Conservation (phyloP, 352 stramenopile species). For the Phytopythium chamaehyphon region DNA sequence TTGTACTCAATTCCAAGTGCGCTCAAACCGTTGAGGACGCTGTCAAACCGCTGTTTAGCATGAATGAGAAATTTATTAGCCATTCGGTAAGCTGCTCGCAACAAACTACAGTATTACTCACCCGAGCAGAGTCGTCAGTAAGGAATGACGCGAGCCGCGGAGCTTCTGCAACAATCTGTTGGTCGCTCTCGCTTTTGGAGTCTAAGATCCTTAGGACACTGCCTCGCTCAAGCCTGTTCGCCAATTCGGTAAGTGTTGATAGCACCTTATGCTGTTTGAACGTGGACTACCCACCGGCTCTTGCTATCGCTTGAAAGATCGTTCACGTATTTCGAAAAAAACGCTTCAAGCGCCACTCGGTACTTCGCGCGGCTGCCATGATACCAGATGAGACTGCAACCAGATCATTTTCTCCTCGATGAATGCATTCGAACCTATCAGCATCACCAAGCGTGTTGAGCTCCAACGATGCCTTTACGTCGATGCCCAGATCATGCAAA, state of each 20-base stretch:
- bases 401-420: too few species aligned
- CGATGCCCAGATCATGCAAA: slow-evolving; percentile 49
- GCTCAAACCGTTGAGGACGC: slow-evolving; percentile 50
- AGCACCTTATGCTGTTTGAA: not conserved
- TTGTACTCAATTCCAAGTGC: slow-evolving; percentile 57
- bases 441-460: slow-evolving; percentile 80
- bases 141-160: slow-evolving; percentile 63
- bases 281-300: slow-evolving; percentile 36
- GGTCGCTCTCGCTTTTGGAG: slow-evolving; percentile 73
- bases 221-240: slow-evolving; percentile 59
- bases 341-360: slow-evolving; percentile 54
- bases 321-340: slow-evolving; percentile 56
- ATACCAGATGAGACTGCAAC: not conserved
- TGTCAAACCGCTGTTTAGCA: slow-evolving; percentile 54
- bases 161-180: slow-evolving; percentile 61
- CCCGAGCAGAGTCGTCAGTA: slow-evolving; percentile 47
- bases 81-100: not conserved
- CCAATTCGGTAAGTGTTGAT: not conserved
- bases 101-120: slow-evolving; percentile 7
- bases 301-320: slow-evolving; percentile 75
- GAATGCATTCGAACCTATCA: slow-evolving; percentile 56
- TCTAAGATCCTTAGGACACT: slow-evolving; percentile 86
- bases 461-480: slow-evolving; percentile 58
- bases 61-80: slow-evolving; percentile 1
- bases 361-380: slow-evolving; percentile 57